Evolutionary conservation across 2,329 filamentous ascomycete species (phyloP).

Genomic region (Sporothrix globosa): DNA sequence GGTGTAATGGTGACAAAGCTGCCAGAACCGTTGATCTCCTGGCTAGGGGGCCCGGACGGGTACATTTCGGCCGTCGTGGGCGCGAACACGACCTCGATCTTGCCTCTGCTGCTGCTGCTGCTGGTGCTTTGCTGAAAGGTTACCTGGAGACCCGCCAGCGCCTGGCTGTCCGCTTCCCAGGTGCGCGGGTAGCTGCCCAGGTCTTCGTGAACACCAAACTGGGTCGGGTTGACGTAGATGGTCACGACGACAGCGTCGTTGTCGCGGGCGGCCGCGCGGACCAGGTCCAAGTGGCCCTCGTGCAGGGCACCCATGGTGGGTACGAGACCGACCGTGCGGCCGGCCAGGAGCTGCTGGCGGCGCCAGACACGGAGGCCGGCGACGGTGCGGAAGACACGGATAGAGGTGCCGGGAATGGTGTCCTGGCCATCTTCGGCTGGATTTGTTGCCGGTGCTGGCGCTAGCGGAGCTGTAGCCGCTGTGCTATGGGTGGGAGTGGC

Average conservation of each 20-base stretch:
- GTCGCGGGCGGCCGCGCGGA: constrained; percentile 79
- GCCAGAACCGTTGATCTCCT: constrained; percentile 73
- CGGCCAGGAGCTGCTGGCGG: constrained; percentile 64
- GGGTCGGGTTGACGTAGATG: constrained; percentile 94
- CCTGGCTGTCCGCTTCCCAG: constrained; percentile 75
- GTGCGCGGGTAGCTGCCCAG: constrained; percentile 87
- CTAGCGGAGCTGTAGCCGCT: neutral
- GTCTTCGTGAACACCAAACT: constrained; percentile 90
- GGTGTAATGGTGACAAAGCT: constrained; percentile 93
- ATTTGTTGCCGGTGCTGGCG: constrained; percentile 45
- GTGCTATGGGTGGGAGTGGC: neutral
- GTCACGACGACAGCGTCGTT: constrained; percentile 87
- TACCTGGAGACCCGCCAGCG: constrained; percentile 68
- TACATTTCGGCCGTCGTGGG: constrained; percentile 86
- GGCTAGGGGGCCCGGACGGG: constrained; percentile 74
- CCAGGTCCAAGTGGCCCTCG: constrained; percentile 81
- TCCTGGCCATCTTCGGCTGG: constrained; percentile 42
- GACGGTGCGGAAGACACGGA: constrained; percentile 77
- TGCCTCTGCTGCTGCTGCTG: neutral
- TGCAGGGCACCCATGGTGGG: constrained; percentile 99
- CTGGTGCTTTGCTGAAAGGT: constrained; percentile 47
- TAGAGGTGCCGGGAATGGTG: constrained; percentile 59
- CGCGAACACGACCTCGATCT: constrained; percentile 73
- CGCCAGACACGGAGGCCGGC: constrained; percentile 71
- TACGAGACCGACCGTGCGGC: constrained; percentile 80